Conservation (phyloP, 371 early-diverging fungal genomes). For the Smittium culicis region DNA sequence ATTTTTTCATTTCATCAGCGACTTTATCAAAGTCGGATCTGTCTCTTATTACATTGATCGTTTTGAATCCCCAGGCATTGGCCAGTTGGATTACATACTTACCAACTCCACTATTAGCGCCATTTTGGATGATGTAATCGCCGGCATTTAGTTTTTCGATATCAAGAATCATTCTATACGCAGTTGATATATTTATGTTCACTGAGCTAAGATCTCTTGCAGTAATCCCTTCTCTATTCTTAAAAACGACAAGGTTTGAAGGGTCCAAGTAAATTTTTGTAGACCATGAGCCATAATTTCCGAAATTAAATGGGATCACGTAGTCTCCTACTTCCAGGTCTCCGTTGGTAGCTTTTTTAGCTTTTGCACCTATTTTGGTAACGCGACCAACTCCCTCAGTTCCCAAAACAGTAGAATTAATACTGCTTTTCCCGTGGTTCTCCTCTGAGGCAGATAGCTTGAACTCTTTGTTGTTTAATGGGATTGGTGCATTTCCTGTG, state of each 20-base stretch:
- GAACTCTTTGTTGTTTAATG: slow-evolving; percentile 34
- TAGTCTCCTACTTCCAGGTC: slow-evolving; percentile 48
- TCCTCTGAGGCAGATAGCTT: slow-evolving; percentile 7
- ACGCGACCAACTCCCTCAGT: slow-evolving; percentile 75
- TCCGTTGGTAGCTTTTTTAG: slow-evolving; percentile 20
- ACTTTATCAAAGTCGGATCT: not conserved
- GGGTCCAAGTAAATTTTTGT: slow-evolving; percentile 4
- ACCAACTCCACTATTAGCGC: slow-evolving; percentile 94
- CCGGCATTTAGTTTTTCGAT: slow-evolving; percentile 55
- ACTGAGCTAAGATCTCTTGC: slow-evolving; percentile 55
- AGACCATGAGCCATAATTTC: slow-evolving; percentile 7
- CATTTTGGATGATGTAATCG: slow-evolving; percentile 77
- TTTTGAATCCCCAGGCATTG: slow-evolving; percentile 54
- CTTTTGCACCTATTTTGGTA: slow-evolving; percentile 27
- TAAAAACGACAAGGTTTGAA: slow-evolving; percentile 13
- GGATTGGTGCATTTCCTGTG: slow-evolving; percentile 72
- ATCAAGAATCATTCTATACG: slow-evolving; percentile 80
- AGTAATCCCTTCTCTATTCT: slow-evolving; percentile 29
- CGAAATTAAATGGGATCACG: slow-evolving; percentile 43
- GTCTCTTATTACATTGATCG: slow-evolving; percentile 78
- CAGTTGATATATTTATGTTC: slow-evolving; percentile 78
- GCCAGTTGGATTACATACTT: slow-evolving; percentile 85
- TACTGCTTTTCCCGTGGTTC: slow-evolving; percentile 23
- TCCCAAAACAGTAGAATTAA: slow-evolving; percentile 47
- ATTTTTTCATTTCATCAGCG: slow-evolving; percentile 34